Conservation (phyloP, 345 rosid species). For the Brassica rapa region DNA sequence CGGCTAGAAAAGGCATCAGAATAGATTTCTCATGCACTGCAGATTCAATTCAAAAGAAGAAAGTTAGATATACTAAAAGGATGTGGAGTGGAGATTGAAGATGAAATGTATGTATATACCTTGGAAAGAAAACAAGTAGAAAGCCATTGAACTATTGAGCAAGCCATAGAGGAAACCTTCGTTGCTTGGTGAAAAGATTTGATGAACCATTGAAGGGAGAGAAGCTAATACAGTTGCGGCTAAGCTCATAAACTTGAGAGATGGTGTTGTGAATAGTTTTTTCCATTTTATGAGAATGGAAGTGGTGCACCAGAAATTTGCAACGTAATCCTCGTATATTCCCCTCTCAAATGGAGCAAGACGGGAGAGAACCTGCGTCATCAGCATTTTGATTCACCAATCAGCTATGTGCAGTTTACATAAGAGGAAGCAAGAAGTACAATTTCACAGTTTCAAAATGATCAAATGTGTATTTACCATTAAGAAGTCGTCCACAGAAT, state of each 20-base stretch:
- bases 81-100: not conserved
- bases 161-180: constrained; percentile 81
- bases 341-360: constrained; percentile 98
- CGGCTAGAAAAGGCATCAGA: constrained; percentile 86
- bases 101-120: constrained; percentile 44
- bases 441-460: constrained; percentile 4
- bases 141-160: constrained; percentile 80
- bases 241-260: constrained; percentile 62
- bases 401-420: not conserved
- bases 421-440: constrained; percentile 5
- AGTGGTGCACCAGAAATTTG: constrained; percentile 92
- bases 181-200: constrained; percentile 69
- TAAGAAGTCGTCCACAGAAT: constrained; percentile 60
- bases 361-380: constrained; percentile 72
- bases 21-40: constrained; percentile 99
- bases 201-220: constrained; percentile 90
- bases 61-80: constrained; percentile 8
- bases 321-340: constrained; percentile 94
- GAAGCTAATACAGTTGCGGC: constrained; percentile 62
- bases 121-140: constrained; percentile 91
- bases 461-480: constrained; percentile 48
- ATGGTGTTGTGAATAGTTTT: constrained; percentile 58
- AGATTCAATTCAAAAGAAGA: constrained; percentile 31
- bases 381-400: constrained; percentile 21
- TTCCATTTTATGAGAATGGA: constrained; percentile 89